Evolutionary conservation across 2,329 filamentous ascomycete species (phyloP), one percentile per base, ranked within the genome.

Genomic region (Geosmithia morbida): DNA sequence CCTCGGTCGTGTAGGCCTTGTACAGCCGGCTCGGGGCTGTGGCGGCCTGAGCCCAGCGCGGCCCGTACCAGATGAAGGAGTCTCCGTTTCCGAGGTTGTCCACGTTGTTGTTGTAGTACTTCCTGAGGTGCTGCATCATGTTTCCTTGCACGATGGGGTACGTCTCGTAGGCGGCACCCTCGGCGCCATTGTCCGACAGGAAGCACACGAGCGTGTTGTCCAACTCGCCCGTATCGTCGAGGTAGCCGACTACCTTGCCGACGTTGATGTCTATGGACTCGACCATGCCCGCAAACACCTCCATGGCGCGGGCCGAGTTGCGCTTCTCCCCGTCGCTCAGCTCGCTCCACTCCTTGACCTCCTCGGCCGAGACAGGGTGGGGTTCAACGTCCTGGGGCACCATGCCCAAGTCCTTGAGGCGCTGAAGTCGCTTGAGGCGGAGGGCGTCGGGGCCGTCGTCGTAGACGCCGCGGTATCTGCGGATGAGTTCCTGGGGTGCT

Each of bases 31-130:
- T 61, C 2, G 64, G 64, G 1, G 63, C 64, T 1, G 63, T 67
- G 10, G 63, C 59, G 1, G 63, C 64, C 43, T 65, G 62, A 2
- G 73, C 74, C 73, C 74, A 77, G 17, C 69, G 67, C 3, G 70
- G 72, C 1, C 77, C 76, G 51, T 80, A 79, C 75, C 75, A 80
- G 50, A 78, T 71, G 54, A 77, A 80, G 1, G 69, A 73, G 55
- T 78, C 64, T 61, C 16, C 71, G 67, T 55, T 75, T 2, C 74
- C 75, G 16, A 78, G 62, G 49, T 79, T 79, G 7, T 77, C 74
- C 2, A 75, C 37, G n/a, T 50, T 52, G 45, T 45, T 71, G 46
- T 74, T 69, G 7, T 77, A 77, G 29, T 80, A 66, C 39, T 52
- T 52, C 41, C 54, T 51, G 18, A 56, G 54, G 4, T 52, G 8